phyloP scores from a whole-genome alignment of 225 moss, liverwort and hornwort genomes.

The Asterella californica region DNA sequence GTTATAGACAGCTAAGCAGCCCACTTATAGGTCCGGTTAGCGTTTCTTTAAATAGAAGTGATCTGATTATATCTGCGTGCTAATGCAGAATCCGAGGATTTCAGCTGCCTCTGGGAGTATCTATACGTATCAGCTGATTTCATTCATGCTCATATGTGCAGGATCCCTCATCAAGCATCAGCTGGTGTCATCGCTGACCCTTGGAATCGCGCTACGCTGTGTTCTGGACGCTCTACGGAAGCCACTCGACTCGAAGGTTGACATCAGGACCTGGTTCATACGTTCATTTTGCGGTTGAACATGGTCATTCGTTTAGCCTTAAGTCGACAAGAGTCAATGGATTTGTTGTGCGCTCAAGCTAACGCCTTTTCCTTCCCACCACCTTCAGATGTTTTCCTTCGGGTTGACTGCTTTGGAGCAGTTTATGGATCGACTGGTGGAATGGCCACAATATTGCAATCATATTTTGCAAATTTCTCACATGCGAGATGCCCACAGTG shows the following conservation, averaged over 20 bases:
- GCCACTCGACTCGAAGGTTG: slow-evolving; percentile 80
- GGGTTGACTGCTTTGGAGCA: slow-evolving; percentile 68
- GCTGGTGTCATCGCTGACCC: slow-evolving; percentile 60
- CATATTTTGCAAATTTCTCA: slow-evolving; percentile 83
- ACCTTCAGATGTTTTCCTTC: slow-evolving; percentile 81
- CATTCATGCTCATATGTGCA: slow-evolving; percentile 18
- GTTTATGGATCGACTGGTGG: slow-evolving; percentile 70
- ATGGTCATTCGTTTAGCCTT: not conserved
- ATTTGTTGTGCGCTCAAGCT: not conserved
- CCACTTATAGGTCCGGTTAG: not conserved
- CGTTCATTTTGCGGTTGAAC: not conserved
- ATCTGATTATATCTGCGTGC: not conserved
- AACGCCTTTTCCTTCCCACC: not conserved
- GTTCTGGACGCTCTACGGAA: slow-evolving; percentile 71
- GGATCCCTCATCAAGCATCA: slow-evolving; percentile 94
- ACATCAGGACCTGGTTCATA: not conserved
- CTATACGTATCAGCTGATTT: not conserved
- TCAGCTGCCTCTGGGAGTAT: not conserved
- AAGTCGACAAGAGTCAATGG: not conserved
- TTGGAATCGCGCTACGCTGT: slow-evolving; percentile 67
- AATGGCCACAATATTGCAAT: slow-evolving; percentile 91
- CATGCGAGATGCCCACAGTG: slow-evolving; percentile 62
- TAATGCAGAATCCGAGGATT: not conserved
- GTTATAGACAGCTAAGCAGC: too few species aligned
- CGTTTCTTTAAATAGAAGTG: not conserved